A percentile compares a stretch with the other conserved stretches of the same genome.
These are phyloP conservation scores for Tetradesmus obliquus DNA, from an alignment of 139 green algal genomes.

Conservation along the genomic window DNA sequence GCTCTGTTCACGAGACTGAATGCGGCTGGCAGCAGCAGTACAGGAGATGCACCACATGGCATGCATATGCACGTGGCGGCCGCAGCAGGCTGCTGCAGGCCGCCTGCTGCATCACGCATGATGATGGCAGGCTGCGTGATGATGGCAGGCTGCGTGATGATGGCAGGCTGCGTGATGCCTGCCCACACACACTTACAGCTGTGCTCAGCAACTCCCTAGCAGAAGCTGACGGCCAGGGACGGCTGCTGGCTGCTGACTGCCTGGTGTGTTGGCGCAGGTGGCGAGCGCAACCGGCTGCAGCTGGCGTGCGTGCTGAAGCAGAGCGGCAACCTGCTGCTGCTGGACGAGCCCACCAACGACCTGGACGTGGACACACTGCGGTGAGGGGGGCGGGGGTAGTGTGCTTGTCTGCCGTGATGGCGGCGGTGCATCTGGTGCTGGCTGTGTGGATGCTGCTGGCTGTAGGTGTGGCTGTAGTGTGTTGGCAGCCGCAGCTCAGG, in stretches of 20 bases:
- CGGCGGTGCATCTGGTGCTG: too few species aligned
- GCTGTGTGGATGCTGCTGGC: too few species aligned
- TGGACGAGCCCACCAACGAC: slow-evolving; percentile 87
- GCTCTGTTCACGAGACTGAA: background rate
- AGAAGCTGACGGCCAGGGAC: background rate
- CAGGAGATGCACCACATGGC: background rate
- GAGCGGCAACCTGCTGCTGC: slow-evolving; percentile 86
- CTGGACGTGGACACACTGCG: slow-evolving; percentile 78
- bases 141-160: too few species aligned
- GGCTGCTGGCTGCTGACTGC: background rate
- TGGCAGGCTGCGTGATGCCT: too few species aligned
- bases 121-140: too few species aligned
- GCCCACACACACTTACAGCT: too few species aligned
- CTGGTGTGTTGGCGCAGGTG: slow-evolving; percentile 59
- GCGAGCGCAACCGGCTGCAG: slow-evolving; percentile 89
- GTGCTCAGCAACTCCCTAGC: background rate
- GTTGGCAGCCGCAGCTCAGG: too few species aligned
- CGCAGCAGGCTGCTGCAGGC: background rate
- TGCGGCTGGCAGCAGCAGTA: background rate
- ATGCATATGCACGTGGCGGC: too few species aligned
- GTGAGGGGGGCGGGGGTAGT: too few species aligned
- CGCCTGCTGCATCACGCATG: background rate
- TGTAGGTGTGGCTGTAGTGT: too few species aligned
- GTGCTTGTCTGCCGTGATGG: too few species aligned
- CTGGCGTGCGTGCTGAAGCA: slow-evolving; percentile 80